These are phyloP conservation scores for Malus hybrid DNA, from an alignment of 331 rosid species.

Conservation along the genomic window DNA sequence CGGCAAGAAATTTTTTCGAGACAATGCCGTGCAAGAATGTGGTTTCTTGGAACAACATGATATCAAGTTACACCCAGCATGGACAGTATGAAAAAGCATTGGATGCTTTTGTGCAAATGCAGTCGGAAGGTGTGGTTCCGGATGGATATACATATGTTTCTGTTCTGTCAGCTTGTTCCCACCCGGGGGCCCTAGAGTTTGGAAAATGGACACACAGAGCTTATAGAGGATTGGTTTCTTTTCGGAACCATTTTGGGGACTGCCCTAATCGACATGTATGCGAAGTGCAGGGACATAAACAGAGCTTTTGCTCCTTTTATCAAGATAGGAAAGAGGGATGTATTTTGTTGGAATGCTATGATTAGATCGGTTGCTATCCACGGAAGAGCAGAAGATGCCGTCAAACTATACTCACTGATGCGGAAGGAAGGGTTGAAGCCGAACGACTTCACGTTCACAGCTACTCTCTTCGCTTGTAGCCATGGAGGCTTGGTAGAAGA, in stretches of 20 bases:
- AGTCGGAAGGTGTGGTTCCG: neutral
- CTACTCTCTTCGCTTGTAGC: slow-evolving; percentile 11
- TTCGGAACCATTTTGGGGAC: slow-evolving; percentile 9
- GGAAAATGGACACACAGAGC: slow-evolving; percentile 3
- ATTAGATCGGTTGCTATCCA: slow-evolving; percentile 2
- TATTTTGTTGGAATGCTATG: slow-evolving; percentile 9
- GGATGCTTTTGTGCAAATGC: slow-evolving; percentile 6
- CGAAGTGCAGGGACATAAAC: slow-evolving; percentile 4
- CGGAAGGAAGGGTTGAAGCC: neutral
- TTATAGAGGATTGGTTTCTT: slow-evolving; percentile 1
- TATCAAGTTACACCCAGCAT: slow-evolving; percentile 16
- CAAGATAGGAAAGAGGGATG: slow-evolving; percentile 11
- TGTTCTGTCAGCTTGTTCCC: slow-evolving; percentile 8
- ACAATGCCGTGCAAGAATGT: slow-evolving; percentile 26
- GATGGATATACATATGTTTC: slow-evolving; percentile 1
- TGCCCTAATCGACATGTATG: slow-evolving; percentile 8
- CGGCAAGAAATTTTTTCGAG: slow-evolving; percentile 15
- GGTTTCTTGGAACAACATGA: slow-evolving; percentile 30
- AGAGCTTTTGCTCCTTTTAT: neutral
- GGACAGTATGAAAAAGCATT: slow-evolving; percentile 10
- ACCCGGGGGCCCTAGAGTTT: neutral
- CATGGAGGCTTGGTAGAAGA: neutral
- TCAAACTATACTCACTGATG: neutral
- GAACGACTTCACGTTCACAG: slow-evolving; percentile 6
- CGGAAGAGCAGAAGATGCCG: neutral